These are phyloP conservation scores for Aspergillus incahuasiensis DNA, from an alignment of 495 filamentous ascomycete genomes.

Conservation along the genomic window DNA sequence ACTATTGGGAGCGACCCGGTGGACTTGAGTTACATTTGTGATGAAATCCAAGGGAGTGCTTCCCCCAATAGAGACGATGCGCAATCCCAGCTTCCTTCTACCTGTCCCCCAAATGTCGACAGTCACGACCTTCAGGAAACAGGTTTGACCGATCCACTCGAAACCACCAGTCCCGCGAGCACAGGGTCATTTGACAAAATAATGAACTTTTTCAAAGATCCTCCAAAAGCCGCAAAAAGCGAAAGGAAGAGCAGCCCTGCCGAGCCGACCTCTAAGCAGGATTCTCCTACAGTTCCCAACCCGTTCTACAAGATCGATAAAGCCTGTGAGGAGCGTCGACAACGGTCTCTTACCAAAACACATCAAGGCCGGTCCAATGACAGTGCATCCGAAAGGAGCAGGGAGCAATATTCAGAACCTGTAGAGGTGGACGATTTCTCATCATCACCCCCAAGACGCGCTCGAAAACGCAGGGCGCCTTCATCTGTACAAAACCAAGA, in stretches of 20 bases:
- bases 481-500: neutral
- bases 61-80: neutral
- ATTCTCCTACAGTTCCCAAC: slow-evolving; percentile 19
- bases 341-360: neutral
- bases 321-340: slow-evolving; percentile 16
- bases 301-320: slow-evolving; percentile 26
- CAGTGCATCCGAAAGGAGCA: neutral
- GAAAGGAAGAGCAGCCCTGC: neutral
- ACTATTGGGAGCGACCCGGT: neutral
- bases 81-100: neutral
- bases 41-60: neutral
- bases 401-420: neutral
- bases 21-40: neutral
- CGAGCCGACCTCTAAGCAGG: neutral
- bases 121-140: neutral
- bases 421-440: slow-evolving; percentile 5
- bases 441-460: slow-evolving; percentile 9
- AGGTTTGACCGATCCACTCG: slow-evolving; percentile 12
- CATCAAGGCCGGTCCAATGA: slow-evolving; percentile 12
- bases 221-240: neutral
- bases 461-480: neutral
- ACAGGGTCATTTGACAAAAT: slow-evolving; percentile 7
- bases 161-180: slow-evolving; percentile 13
- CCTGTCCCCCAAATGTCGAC: slow-evolving; percentile 8
- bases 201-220: slow-evolving; percentile 4